Evolutionary conservation across 441 rosid species (phyloP).

Genomic region (Populus trichocarpa): DNA sequence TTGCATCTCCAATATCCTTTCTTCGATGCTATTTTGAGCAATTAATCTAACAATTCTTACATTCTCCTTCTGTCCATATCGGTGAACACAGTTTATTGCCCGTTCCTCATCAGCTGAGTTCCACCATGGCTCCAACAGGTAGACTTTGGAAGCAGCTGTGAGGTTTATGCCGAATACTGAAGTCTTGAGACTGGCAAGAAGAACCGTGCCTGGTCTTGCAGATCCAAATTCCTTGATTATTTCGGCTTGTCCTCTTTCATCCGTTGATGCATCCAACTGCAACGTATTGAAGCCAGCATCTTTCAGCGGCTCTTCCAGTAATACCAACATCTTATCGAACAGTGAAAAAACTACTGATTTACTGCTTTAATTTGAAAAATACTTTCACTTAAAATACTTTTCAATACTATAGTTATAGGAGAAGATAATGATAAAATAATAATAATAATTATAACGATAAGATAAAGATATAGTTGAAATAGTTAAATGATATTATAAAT

Average conservation of each 20-base stretch:
- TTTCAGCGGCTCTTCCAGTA: conserved; percentile 62
- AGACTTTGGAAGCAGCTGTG: conserved; percentile 69
- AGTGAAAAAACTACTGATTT: conserved; percentile 29
- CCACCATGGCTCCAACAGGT: conserved; percentile 43
- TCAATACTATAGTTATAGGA: no score
- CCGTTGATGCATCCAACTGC: conserved; percentile 77
- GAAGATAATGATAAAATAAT: no score
- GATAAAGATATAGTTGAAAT: no score
- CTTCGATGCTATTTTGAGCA: conserved; percentile 67
- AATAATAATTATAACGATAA: no score
- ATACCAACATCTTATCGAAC: conserved; percentile 62
- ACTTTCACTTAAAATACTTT: no score
- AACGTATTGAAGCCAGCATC: conserved; percentile 69
- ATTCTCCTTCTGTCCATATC: conserved; percentile 73
- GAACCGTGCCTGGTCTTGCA: conserved; percentile 34
- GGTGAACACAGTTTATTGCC: conserved; percentile 86
- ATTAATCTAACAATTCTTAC: conserved; percentile 73
- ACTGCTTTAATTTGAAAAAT: no score
- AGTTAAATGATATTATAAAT: no score
- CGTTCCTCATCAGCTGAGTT: conserved; percentile 58
- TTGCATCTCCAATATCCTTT: conserved; percentile 28
- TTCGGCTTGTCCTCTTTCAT: conserved; percentile 55
- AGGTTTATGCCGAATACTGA: conserved; percentile 76
- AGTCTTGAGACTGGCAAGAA: conserved; percentile 78
- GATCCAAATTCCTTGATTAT: conserved; percentile 62